These are phyloP conservation scores for Tricholoma sp. DNA, from an alignment of 768 basidiomycete genomes.

Conservation along the genomic window DNA sequence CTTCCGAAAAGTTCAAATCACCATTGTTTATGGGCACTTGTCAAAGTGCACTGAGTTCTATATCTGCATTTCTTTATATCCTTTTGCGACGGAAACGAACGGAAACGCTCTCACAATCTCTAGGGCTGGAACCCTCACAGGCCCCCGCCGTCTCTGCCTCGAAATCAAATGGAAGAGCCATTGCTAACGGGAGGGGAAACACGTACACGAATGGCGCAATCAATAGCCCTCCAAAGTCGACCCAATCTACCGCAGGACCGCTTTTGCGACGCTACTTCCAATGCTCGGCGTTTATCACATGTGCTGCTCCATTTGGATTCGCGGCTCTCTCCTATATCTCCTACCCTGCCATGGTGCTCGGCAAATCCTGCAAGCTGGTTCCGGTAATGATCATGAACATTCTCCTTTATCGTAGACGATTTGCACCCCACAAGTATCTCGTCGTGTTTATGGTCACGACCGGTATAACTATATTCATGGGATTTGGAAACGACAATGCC, in stretches of 20 bases:
- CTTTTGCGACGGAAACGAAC: conserved; percentile 51
- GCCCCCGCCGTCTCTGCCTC: conserved; percentile 8
- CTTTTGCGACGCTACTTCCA: conserved; percentile 77
- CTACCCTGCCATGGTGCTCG: conserved; percentile 98
- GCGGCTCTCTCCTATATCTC: conserved; percentile 93
- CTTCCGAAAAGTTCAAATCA: conserved; percentile 75
- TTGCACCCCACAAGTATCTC: conserved; percentile 91
- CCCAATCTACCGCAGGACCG: conserved; percentile 31
- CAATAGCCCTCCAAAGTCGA: conserved; percentile 23
- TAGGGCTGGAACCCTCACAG: conserved; percentile 52
- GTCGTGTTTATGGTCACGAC: conserved; percentile 90
- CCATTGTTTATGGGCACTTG: conserved; percentile 81
- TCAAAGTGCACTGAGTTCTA: conserved; percentile 73
- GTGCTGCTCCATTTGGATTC: conserved; percentile 94
- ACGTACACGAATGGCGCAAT: conserved; percentile 30
- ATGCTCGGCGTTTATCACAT: conserved; percentile 82
- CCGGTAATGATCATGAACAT: conserved; percentile 99
- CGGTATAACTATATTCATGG: conserved; percentile 94
- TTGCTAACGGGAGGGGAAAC: conserved; percentile 21
- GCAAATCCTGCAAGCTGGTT: conserved; percentile 98
- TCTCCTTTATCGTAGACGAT: conserved; percentile 86
- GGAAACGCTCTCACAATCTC: conserved; percentile 47
- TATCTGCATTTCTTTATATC: conserved; percentile 78
- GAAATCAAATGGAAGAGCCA: conserved; percentile 14
- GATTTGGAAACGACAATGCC: conserved; percentile 60